Conservation (phyloP, 1,139 yeast species). For the Pichia sp. region DNA sequence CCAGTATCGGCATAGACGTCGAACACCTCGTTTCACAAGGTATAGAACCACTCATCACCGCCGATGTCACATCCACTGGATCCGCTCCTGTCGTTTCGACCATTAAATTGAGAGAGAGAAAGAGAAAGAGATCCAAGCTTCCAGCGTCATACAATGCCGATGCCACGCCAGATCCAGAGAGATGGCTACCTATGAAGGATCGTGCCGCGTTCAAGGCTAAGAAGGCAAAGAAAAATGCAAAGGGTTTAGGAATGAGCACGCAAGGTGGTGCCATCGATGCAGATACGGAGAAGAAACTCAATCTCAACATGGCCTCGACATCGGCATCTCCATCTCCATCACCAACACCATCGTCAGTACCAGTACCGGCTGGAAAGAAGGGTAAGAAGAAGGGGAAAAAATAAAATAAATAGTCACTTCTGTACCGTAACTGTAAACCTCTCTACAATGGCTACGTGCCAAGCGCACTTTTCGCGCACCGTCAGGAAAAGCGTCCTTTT, state of each 20-base stretch:
- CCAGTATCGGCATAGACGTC: no score
- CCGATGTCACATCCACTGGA: no score
- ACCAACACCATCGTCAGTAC: constrained; percentile 22
- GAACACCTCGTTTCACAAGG: no score
- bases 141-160: constrained; percentile 38
- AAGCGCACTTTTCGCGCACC: no score
- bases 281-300: constrained; percentile 36
- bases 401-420: neutral
- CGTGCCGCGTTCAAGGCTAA: constrained; percentile 79
- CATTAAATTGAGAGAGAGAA: no score
- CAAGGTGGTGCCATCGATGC: constrained; percentile 69
- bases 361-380: no score
- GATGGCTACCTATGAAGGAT: constrained; percentile 89
- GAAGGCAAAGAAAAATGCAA: constrained; percentile 51
- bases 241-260: constrained; percentile 44
- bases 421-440: no score
- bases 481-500: no score
- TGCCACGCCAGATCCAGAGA: constrained; percentile 51
- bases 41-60: no score
- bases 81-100: no score
- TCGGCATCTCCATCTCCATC: constrained; percentile 9
- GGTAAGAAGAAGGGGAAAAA: constrained; percentile 17
- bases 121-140: constrained; percentile 29
- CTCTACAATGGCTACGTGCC: no score
- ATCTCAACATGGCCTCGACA: constrained; percentile 20